Percentiles rank a stretch among this genome's conserved stretches.
These are phyloP conservation scores for Coemansia sp. DNA, from an alignment of 192 early-diverging fungal genomes.

Conservation along the genomic window DNA sequence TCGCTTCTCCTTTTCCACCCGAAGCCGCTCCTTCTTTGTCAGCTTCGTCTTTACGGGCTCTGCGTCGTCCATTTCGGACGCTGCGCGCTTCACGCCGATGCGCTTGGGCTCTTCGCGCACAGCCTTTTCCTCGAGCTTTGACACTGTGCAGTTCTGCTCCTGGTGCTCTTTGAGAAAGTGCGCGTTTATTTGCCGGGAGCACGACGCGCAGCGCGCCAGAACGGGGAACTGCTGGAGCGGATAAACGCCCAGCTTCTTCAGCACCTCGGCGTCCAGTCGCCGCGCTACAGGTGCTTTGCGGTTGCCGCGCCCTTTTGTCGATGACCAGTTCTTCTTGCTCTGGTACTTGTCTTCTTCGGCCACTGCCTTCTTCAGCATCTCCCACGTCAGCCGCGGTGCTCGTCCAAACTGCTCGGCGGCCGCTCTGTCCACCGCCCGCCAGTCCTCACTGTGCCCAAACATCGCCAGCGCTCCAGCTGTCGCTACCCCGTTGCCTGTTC, in stretches of 20 bases:
- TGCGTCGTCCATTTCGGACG: slow-evolving; percentile 10
- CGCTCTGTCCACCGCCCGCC: slow-evolving; percentile 8
- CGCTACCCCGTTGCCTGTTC: slow-evolving; percentile 21
- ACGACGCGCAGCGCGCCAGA: slow-evolving; percentile 49
- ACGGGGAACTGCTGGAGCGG: slow-evolving; percentile 41
- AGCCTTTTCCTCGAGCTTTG: slow-evolving; percentile 40
- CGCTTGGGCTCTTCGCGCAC: slow-evolving; percentile 36
- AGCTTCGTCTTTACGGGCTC: slow-evolving; percentile 23
- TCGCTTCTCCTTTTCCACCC: slow-evolving; percentile 42
- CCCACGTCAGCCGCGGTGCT: slow-evolving; percentile 46
- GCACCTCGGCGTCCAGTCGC: slow-evolving; percentile 47
- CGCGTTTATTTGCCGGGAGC: slow-evolving; percentile 45
- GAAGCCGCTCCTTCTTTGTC: slow-evolving; percentile 42
- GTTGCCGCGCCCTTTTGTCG: slow-evolving; percentile 55
- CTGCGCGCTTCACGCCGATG: slow-evolving; percentile 28
- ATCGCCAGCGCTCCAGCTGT: slow-evolving; percentile 24
- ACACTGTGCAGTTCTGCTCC: slow-evolving; percentile 42
- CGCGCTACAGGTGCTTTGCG: slow-evolving; percentile 54
- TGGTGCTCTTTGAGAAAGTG: slow-evolving; percentile 53
- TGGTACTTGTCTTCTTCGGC: slow-evolving; percentile 58
- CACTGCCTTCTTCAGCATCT: slow-evolving; percentile 53
- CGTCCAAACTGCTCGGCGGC: slow-evolving; percentile 17
- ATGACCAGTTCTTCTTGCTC: slow-evolving; percentile 60
- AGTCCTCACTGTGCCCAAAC: slow-evolving; percentile 33
- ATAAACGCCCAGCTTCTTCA: slow-evolving; percentile 54